A percentile compares a stretch with the other conserved stretches of the same genome.
phyloP scores from a whole-genome alignment of 192 early-diverging fungal genomes.

The Spinellus fusiger region DNA sequence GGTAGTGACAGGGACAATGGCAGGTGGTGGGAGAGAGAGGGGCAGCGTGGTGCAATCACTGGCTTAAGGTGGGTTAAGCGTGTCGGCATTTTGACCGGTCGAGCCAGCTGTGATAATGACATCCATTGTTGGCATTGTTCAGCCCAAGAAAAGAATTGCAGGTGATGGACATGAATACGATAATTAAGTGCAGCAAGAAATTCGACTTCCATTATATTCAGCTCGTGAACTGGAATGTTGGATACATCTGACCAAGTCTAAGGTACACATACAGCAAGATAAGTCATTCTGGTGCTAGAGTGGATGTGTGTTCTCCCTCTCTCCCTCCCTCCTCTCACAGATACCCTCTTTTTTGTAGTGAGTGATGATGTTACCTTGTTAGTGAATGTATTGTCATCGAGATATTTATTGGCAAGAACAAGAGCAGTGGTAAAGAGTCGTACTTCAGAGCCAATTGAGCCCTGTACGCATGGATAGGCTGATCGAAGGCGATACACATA shows the following conservation, averaged over 20 bases:
- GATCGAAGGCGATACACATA: slow-evolving; percentile 56
- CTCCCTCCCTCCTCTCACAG: neutral
- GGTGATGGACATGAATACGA: slow-evolving; percentile 60
- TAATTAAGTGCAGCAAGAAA: slow-evolving; percentile 74
- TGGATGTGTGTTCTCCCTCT: slow-evolving; percentile 1
- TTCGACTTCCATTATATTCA: slow-evolving; percentile 86
- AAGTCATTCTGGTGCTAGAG: neutral
- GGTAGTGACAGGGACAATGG: neutral
- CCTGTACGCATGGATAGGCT: slow-evolving; percentile 50
- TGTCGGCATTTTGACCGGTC: slow-evolving; percentile 4
- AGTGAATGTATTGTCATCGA: slow-evolving; percentile 88
- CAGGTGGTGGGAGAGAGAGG: neutral
- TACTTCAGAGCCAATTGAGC: slow-evolving; percentile 69
- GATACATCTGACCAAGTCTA: slow-evolving; percentile 77
- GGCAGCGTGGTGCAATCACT: neutral
- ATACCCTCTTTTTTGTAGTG: neutral
- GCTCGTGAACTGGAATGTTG: slow-evolving; percentile 68
- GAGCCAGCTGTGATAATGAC: neutral
- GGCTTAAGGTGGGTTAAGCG: neutral
- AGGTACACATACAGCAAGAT: slow-evolving; percentile 5
- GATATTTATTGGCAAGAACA: slow-evolving; percentile 80
- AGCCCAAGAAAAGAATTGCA: slow-evolving; percentile 68
- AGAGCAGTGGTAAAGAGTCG: slow-evolving; percentile 80
- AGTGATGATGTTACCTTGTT: slow-evolving; percentile 43
- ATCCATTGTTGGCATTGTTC: slow-evolving; percentile 23